Evolutionary conservation across 2,329 filamentous ascomycete species (phyloP), one percentile per base, ranked within the genome.

Genomic region (Trichoderma cornu-damae): DNA sequence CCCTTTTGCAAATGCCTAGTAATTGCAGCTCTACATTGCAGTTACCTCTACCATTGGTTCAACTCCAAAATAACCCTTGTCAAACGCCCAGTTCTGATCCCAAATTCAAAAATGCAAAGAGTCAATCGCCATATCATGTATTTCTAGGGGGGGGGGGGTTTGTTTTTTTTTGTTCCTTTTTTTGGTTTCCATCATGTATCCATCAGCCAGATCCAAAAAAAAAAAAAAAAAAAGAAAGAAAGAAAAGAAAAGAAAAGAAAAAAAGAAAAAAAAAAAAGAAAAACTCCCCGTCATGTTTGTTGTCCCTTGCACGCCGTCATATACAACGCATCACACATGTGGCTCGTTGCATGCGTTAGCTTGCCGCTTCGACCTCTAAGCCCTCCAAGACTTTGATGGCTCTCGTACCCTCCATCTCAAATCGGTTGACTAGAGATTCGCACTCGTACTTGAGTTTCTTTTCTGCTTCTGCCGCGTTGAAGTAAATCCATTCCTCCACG

Each of bases 401-500:
- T 66, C 84, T 82, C 16, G 80, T 82, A 0, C 91, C 93, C 72
- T 97, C 86, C 59, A 77, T 84, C 74, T 97, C 93, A 70, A 97
- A 97, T 7, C 82, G 77, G 59, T 80, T 82, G 4, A 99, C 90
- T 71, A 96, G 82, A 24, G 83, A 76, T 75, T 97, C 93, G 67
- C 91, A 96, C 69, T 95, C 88, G 34, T 79, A 75, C 67, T 86
- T 87, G 56, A 99, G 76, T 69, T 85, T 86, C 71, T 86, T 83
- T 75, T 97, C 92, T 0, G 89, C 90, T 68, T 86, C 79, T 60
- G 81, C 80, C 0, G 94, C 94, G 63, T 94, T 92, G 72, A 86
- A 82, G 58, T 85, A 78, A 37, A 99, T 88, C 90, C 93, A 99
- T 71, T 96, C 86, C 70, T 96, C 90, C 0, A 97, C 90, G 4